Base-by-base conservation (phyloP, 2,329 filamentous ascomycete genomes). In the Colletotrichum higginsianum region DNA sequence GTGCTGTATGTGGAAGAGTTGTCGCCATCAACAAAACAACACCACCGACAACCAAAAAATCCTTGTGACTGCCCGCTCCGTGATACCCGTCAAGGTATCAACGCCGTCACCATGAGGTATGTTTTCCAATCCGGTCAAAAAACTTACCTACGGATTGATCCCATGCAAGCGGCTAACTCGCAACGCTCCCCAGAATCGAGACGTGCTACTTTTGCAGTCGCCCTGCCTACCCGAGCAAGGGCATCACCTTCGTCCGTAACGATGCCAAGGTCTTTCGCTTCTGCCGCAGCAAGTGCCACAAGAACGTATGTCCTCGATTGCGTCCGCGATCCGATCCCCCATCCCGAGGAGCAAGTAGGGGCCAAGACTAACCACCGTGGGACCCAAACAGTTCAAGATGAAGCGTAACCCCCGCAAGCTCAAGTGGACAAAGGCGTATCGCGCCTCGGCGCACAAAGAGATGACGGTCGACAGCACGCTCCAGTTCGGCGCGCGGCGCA, bases 401-500 rank as follows among this genome's bases (percentile, higher is more conserved):
- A 98, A 98, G 93, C 92, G 96, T 76, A 98, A 98, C 85, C 95
- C 96, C 46, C 92, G 96, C 82, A 98, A 98, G 84, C 90, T 98
- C 77, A 96, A 95, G 84, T 98, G 96, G 96, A 98, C 96, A 74
- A 98, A 98, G 88, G 91, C 94, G 63, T 96, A 95, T 89, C 93
- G 95, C 79, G 92, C 92, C 80, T 90, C 92, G n/a, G 90, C 91
- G 73, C 92, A 93, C 83, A 94, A 93, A 84, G 85, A 88, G 65
- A 73, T 73, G 72, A 93, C 94, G 68, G 95, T 98, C 83, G 96
- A 99, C 88, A 93, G 91, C 78, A 98, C 96, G 42, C 91, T 99
- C 73, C 93, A 94, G 80, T 98, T 98, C 85, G 93, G 94, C 74
- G 93, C 94, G 76, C 93, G 94, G 80, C 93, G 96, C 86, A 98